Percentiles rank a stretch among this genome's conserved stretches.
These are phyloP conservation scores for Kitagawia praeruptora DNA, from an alignment of 129 eudicot species.

Conservation along the genomic window DNA sequence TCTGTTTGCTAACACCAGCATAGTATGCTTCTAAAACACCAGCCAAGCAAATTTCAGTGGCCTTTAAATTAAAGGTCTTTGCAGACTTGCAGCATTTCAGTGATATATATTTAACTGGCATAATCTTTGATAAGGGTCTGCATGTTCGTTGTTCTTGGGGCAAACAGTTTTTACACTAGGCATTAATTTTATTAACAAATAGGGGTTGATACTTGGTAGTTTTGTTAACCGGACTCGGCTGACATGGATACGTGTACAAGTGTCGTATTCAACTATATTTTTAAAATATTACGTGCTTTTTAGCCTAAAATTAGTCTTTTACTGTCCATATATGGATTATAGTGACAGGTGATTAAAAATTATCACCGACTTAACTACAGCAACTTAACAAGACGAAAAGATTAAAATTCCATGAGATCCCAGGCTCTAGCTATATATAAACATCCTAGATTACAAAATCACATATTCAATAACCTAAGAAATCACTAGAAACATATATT, in stretches of 20 bases:
- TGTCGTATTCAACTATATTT: background rate
- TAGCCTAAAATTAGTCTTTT: background rate
- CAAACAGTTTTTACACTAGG: background rate
- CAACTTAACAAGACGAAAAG: too few relatives aligned
- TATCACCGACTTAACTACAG: too few relatives aligned
- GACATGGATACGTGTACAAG: background rate
- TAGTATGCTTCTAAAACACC: background rate
- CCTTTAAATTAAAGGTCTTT: background rate
- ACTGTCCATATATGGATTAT: background rate
- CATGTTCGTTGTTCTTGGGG: background rate
- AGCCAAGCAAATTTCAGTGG: background rate
- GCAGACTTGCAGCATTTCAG: background rate
- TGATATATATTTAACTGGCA: background rate
- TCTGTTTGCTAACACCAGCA: background rate
- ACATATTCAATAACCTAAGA: too few relatives aligned
- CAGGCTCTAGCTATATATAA: too few relatives aligned
- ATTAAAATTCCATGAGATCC: too few relatives aligned
- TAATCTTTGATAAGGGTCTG: background rate
- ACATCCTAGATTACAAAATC: too few relatives aligned
- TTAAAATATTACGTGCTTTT: background rate
- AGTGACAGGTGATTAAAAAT: too few relatives aligned
- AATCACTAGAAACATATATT: too few relatives aligned
- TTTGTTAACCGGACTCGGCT: background rate
- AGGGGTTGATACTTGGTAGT: background rate
- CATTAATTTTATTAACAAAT: background rate